phyloP scores from a whole-genome alignment of 441 rosid genomes.

The Adansonia grandidieri region DNA sequence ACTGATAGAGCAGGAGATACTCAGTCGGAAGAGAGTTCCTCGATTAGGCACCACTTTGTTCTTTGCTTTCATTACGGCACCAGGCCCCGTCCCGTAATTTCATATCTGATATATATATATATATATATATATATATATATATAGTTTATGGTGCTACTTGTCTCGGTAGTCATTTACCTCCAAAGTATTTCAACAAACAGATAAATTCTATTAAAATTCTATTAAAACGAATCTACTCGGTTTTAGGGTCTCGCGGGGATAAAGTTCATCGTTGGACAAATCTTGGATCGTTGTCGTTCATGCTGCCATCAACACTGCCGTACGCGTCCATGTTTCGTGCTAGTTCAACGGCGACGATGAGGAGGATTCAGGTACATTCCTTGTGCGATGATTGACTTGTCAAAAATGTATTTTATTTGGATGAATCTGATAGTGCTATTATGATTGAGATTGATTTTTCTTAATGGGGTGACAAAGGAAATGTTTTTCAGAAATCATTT shows the following conservation, averaged over 20 bases:
- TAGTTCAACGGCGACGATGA: background rate
- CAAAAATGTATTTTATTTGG: background rate
- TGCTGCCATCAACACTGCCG: background rate
- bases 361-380: background rate
- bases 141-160: too few relatives aligned
- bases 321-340: conserved; percentile 7
- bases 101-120: conserved; percentile 9
- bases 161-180: conserved; percentile 2
- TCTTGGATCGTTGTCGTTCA: conserved; percentile 9
- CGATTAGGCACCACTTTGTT: conserved; percentile 40
- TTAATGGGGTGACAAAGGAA: background rate
- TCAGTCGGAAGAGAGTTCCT: conserved; percentile 84
- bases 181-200: background rate
- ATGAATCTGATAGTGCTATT: conserved; percentile 17
- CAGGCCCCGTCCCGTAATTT: conserved; percentile 33
- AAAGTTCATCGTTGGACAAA: conserved; percentile 14
- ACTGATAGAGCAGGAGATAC: conserved; percentile 91
- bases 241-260: conserved; percentile 12
- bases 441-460: conserved; percentile 15
- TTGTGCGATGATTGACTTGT: background rate
- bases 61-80: conserved; percentile 16
- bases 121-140: too few relatives aligned
- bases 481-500: conserved; percentile 14
- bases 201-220: background rate
- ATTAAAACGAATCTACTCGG: conserved; percentile 8